Evolutionary conservation across 371 early-diverging fungal genomes (phyloP).

Genomic region (Rhizopus delemar): DNA sequence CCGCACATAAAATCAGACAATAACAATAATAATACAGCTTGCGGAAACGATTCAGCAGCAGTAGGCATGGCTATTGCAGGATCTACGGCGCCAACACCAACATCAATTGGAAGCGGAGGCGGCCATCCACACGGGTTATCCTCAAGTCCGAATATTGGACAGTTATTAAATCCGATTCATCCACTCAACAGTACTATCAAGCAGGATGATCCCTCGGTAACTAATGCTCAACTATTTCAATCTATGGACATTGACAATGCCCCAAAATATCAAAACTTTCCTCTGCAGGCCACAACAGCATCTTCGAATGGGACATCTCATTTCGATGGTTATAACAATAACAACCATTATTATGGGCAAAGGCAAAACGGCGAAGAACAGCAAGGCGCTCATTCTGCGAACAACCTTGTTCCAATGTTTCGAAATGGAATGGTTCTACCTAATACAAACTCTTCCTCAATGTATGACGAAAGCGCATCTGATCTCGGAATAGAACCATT

Average conservation of each 20-base stretch:
- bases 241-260: conserved; percentile 19
- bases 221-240: conserved; percentile 18
- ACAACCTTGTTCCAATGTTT: conserved; percentile 22
- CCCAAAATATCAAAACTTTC: conserved; percentile 15
- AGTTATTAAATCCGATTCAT: conserved; percentile 43
- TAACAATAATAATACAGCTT: conserved; percentile 2
- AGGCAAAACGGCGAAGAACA: conserved; percentile 4
- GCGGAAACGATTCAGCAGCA: not conserved
- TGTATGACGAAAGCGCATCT: conserved; percentile 25
- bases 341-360: not conserved
- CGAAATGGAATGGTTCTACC: conserved; percentile 26
- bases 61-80: conserved; percentile 5
- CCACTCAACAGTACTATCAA: conserved; percentile 24
- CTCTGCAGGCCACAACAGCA: conserved; percentile 2
- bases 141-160: conserved; percentile 43
- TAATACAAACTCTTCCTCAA: conserved; percentile 23
- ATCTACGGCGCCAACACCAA: not conserved
- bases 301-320: conserved; percentile 1
- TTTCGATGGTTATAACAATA: conserved; percentile 15
- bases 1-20: conserved; percentile 12
- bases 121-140: conserved; percentile 5
- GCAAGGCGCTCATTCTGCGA: conserved; percentile 23
- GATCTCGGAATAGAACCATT: conserved; percentile 34
- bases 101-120: conserved; percentile 6
- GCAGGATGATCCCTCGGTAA: conserved; percentile 3